phyloP scores from a whole-genome alignment of 148 eudicot species.

The Cornus florida region DNA sequence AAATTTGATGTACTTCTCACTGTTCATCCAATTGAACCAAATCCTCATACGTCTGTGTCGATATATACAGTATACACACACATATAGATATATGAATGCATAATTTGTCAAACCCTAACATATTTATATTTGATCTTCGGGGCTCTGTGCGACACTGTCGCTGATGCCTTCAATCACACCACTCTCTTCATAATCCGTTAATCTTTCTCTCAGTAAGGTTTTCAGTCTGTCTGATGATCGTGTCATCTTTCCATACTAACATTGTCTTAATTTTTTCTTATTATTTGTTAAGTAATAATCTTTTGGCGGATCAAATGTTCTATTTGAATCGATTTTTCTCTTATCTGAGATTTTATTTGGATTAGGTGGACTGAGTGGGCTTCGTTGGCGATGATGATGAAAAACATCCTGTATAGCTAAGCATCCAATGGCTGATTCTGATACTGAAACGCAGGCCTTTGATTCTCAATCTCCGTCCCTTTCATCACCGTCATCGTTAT shows the following conservation, averaged over 20 bases:
- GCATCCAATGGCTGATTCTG: constrained; percentile 8
- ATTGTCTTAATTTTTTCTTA: no score
- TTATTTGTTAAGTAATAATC: background rate
- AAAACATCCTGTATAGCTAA: background rate
- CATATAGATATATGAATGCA: background rate
- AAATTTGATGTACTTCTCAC: background rate
- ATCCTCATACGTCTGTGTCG: background rate
- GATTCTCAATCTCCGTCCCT: background rate
- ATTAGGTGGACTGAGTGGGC: background rate
- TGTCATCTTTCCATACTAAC: background rate
- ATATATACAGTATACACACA: background rate
- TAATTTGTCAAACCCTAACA: background rate
- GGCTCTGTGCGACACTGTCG: background rate
- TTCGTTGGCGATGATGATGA: background rate
- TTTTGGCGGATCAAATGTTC: background rate
- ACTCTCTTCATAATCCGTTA: background rate
- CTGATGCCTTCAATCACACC: background rate
- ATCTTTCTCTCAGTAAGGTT: background rate
- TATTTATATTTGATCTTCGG: background rate
- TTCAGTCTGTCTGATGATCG: background rate
- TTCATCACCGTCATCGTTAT: background rate
- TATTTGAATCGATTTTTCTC: background rate
- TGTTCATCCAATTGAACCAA: background rate
- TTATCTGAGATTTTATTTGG: background rate
- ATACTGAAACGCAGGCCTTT: background rate